phyloP scores from a whole-genome alignment of 306 rosid species.

The Quercus berberidifolia region DNA sequence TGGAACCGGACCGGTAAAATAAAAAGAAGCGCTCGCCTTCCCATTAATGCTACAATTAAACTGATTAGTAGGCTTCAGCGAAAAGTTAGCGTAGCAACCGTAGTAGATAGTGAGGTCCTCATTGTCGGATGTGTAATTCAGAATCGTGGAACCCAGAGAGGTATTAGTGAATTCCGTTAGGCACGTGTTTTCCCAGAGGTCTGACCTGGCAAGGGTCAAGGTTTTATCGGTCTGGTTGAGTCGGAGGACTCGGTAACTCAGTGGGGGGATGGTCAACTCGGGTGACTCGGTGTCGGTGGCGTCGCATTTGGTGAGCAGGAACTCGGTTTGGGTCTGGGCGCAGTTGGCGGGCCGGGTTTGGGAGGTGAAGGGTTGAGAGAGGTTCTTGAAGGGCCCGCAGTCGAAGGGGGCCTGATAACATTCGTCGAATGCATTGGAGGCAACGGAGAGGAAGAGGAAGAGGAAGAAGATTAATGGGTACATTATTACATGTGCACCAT shows the following conservation, averaged over 20 bases:
- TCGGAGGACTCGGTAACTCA: conserved; percentile 41
- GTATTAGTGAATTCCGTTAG: conserved; percentile 20
- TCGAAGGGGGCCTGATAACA: too few species aligned
- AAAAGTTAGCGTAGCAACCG: conserved; percentile 1
- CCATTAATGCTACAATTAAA: conserved; percentile 29
- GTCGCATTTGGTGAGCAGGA: conserved; percentile 31
- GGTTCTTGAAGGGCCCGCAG: conserved; percentile 14
- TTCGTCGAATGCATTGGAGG: too few species aligned
- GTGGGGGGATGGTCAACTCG: conserved; percentile 22
- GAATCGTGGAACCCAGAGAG: conserved; percentile 6
- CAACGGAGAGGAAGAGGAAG: too few species aligned
- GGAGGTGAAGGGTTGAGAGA: conserved; percentile 47
- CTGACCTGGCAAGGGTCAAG: conserved; percentile 39
- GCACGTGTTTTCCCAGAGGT: conserved; percentile 64
- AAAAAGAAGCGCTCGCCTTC: conserved; percentile 29
- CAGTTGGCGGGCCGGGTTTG: conserved; percentile 24
- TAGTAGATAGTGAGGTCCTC: conserved; percentile 40
- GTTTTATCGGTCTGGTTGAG: conserved; percentile 16
- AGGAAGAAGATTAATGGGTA: too few species aligned
- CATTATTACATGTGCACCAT: too few species aligned
- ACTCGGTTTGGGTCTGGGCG: conserved; percentile 27
- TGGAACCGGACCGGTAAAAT: conserved; percentile 46
- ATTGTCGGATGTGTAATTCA: conserved; percentile 29
- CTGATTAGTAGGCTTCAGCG: conserved; percentile 3
- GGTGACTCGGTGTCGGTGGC: background rate